These are phyloP conservation scores for Ottelia alismoides DNA, from an alignment of 106 monocot genomes.

Conservation along the genomic window DNA sequence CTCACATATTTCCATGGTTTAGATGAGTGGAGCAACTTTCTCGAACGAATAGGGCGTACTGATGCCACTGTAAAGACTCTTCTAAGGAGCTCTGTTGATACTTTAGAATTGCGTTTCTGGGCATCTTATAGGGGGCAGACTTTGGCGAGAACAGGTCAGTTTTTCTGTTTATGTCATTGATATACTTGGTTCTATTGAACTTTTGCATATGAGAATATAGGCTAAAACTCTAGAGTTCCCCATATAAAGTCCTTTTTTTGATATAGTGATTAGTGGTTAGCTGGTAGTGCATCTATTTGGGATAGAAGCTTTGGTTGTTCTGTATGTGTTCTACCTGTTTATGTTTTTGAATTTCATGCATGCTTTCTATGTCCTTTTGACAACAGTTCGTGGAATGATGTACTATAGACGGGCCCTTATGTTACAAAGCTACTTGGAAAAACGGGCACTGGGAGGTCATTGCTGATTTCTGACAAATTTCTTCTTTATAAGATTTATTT, in stretches of 20 bases:
- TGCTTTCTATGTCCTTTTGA: too few relatives aligned
- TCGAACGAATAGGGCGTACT: slow-evolving; percentile 65
- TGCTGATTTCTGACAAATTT: neutral
- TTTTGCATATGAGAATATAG: too few relatives aligned
- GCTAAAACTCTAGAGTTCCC: too few relatives aligned
- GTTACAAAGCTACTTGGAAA: slow-evolving; percentile 86
- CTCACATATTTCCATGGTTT: too few relatives aligned
- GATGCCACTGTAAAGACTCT: slow-evolving; percentile 58
- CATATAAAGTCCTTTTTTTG: too few relatives aligned
- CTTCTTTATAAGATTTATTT: too few relatives aligned
- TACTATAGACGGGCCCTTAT: slow-evolving; percentile 92
- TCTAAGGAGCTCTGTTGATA: slow-evolving; percentile 37
- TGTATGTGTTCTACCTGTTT: too few relatives aligned
- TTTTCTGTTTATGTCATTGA: neutral
- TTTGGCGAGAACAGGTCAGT: slow-evolving; percentile 80
- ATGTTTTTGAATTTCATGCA: too few relatives aligned
- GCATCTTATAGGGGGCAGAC: slow-evolving; percentile 96
- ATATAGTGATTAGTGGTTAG: too few relatives aligned
- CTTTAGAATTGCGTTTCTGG: slow-evolving; percentile 86
- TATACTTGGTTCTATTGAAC: too few relatives aligned
- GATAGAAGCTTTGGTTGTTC: too few relatives aligned
- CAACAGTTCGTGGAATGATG: slow-evolving; percentile 97
- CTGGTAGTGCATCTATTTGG: too few relatives aligned
- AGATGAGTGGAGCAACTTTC: slow-evolving; percentile 98
- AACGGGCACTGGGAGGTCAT: slow-evolving; percentile 51